Conservation (phyloP, 75 land plant species). For the Pinus tabuliformis region DNA sequence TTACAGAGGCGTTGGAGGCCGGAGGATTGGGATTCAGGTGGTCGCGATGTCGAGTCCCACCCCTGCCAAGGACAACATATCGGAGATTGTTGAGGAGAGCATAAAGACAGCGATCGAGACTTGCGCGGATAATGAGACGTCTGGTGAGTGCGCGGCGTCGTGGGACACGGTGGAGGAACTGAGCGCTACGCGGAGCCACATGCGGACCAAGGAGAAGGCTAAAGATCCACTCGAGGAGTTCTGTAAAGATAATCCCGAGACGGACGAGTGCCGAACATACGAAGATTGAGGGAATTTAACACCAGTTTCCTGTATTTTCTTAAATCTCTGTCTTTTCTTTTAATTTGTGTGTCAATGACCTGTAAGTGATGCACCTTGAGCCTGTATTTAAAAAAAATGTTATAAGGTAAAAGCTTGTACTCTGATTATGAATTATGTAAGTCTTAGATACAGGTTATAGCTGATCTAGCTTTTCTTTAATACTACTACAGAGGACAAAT, state of each 20-base stretch:
- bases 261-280: slow-evolving; percentile 94
- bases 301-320: too few species aligned
- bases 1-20: not conserved
- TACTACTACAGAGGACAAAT: too few species aligned
- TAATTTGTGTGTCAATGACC: too few species aligned
- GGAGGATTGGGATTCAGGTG: not conserved
- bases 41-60: slow-evolving; percentile 4
- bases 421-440: too few species aligned
- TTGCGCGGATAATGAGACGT: slow-evolving; percentile 61
- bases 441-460: too few species aligned
- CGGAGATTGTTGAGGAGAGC: slow-evolving; percentile 70
- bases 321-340: too few species aligned
- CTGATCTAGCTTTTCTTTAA: too few species aligned
- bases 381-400: too few species aligned
- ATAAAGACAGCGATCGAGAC: slow-evolving; percentile 67
- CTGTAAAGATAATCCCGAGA: slow-evolving; percentile 94
- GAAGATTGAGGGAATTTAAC: slow-evolving; percentile 45
- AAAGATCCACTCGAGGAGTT: slow-evolving; percentile 77
- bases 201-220: slow-evolving; percentile 28
- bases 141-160: slow-evolving; percentile 90
- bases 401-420: too few species aligned
- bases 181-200: slow-evolving; percentile 70
- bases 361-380: too few species aligned
- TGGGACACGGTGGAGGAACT: slow-evolving; percentile 99
- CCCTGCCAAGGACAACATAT: slow-evolving; percentile 14